Conservation (phyloP, 1,139 yeast genomes). For the Geotrichum carabidarum region DNA sequence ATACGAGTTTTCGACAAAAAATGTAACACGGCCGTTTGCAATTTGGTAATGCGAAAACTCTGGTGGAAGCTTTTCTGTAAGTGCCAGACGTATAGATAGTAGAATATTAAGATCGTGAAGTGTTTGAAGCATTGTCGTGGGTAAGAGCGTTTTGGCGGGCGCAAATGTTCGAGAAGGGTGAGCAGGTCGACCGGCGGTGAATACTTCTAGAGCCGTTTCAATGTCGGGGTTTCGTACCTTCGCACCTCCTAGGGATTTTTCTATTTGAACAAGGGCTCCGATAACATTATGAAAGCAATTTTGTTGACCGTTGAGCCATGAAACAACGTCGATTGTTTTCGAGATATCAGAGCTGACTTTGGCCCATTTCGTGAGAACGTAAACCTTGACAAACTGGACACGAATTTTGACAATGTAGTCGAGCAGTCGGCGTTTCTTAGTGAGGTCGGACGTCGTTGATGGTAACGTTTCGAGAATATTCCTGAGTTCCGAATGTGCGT, state of each 20-base stretch:
- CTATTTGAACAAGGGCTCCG: conserved; percentile 55
- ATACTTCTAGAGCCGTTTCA: conserved; percentile 78
- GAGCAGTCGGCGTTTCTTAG: conserved; percentile 62
- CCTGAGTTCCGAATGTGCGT: conserved; percentile 59
- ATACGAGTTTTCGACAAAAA: conserved; percentile 61
- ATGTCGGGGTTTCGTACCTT: conserved; percentile 86
- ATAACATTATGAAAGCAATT: conserved; percentile 60
- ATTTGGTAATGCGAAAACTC: conserved; percentile 60
- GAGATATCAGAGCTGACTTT: conserved; percentile 64
- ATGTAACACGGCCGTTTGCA: conserved; percentile 69
- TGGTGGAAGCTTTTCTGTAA: conserved; percentile 54
- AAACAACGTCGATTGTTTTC: conserved; percentile 72
- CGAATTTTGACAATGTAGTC: conserved; percentile 65
- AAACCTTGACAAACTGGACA: conserved; percentile 75
- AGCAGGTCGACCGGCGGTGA: conserved; percentile 71
- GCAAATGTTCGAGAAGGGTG: conserved; percentile 62
- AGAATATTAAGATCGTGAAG: conserved; percentile 67
- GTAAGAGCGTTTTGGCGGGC: conserved; percentile 48
- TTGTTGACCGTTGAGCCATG: conserved; percentile 81
- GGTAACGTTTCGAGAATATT: conserved; percentile 58
- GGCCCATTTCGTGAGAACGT: conserved; percentile 86
- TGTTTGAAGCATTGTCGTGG: conserved; percentile 56
- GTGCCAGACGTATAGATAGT: conserved; percentile 70
- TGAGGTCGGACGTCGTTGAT: conserved; percentile 51
- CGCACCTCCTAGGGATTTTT: conserved; percentile 71